Conservation (phyloP, 495 filamentous ascomycete species). For the Aspergillus cavernicola region DNA sequence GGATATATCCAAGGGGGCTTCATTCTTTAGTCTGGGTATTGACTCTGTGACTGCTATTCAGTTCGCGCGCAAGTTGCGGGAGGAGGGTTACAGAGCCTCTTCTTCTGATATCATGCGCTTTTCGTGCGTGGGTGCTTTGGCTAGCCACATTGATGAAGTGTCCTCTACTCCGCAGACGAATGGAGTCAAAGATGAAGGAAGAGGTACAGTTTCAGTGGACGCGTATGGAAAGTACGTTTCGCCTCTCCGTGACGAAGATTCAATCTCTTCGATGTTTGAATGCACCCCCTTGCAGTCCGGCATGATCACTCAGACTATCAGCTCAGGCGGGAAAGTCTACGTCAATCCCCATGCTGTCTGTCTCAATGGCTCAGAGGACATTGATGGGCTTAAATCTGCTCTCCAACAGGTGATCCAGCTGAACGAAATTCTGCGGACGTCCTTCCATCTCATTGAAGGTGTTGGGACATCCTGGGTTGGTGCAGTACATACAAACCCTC, state of each 20-base stretch:
- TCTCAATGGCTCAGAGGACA: slow-evolving; percentile 39
- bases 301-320: slow-evolving; percentile 63
- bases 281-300: slow-evolving; percentile 74
- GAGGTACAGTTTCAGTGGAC: slow-evolving; percentile 7
- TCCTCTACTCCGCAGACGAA: slow-evolving; percentile 4
- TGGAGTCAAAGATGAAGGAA: neutral
- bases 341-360: slow-evolving; percentile 61
- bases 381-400: slow-evolving; percentile 39
- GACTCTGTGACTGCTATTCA: slow-evolving; percentile 36
- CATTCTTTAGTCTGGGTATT: slow-evolving; percentile 33
- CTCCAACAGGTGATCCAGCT: slow-evolving; percentile 41
- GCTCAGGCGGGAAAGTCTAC: slow-evolving; percentile 52
- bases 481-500: slow-evolving; percentile 20
- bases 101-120: slow-evolving; percentile 36
- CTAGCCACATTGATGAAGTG: slow-evolving; percentile 16
- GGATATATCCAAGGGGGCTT: slow-evolving; percentile 25
- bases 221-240: slow-evolving; percentile 12
- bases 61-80: slow-evolving; percentile 26
- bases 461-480: slow-evolving; percentile 23
- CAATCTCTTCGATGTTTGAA: slow-evolving; percentile 65
- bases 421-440: slow-evolving; percentile 60
- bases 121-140: slow-evolving; percentile 27
- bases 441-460: slow-evolving; percentile 41
- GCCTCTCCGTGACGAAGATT: slow-evolving; percentile 43
- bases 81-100: slow-evolving; percentile 21